Evolutionary conservation across 2,329 filamentous ascomycete species (phyloP), one percentile per base, ranked within the genome.

Genomic region (Aspergillus bombycis): DNA sequence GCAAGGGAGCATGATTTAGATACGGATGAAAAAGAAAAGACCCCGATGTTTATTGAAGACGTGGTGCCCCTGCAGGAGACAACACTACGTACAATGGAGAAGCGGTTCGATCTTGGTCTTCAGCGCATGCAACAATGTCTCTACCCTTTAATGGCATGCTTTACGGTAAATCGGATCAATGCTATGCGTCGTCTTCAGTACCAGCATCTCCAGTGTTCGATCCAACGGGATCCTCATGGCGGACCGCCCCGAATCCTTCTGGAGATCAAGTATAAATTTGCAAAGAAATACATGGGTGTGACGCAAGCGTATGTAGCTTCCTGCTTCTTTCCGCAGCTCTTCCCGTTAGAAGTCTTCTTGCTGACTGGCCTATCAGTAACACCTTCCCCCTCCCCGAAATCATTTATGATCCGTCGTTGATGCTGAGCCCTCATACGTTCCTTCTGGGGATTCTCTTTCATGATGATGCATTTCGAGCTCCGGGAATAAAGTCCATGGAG

Each of bases 301-400:
- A 57, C 34, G 34, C 34, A 57, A 57, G n/a, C 34, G n/a, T 57
- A 57, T 57, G n/a, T 30, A 57, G n/a, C n/a, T 46, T 57, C 34
- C 55, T 57, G 34, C 23, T 57, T 57, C 34, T 57, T 57, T 57
- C 55, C n/a, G 2, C 30, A 32, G 32, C 11, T 34, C 23, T 23
- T 23, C 16, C 32, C 32, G 32, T 34, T 34, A 34, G 32, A 34
- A 34, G 0, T 34, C 4, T 2, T 11, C 2, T 52, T 34, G 43
- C n/a, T 59, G 30, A 59, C 12, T 52, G 9, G 26, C 28, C 8
- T 4, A 58, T 58, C 43, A 69, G 68, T 38, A 71, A 61, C 41
- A 71, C 63, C 16, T 71, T 70, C 64, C 46, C 61, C 55, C 59
- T 70, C 41, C 65, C 65, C 10, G 63, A 71, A 52, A 65, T 71